These are phyloP conservation scores for Nidula niveotomentosa DNA, from an alignment of 1,284 basidiomycete genomes.

Conservation along the genomic window DNA sequence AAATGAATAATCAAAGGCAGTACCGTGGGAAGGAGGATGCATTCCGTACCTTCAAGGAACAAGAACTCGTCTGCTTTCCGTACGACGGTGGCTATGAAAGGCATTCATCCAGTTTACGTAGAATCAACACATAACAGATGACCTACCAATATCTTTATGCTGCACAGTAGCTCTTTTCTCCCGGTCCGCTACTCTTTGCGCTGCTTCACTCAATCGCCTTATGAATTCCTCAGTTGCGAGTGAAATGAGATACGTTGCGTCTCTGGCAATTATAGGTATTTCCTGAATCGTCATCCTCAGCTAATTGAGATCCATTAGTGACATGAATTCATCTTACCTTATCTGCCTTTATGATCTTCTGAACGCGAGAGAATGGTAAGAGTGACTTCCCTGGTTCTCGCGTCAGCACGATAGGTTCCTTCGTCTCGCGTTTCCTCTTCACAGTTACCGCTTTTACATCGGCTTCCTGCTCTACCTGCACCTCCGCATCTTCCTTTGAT, in stretches of 20 bases:
- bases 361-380: constrained; percentile 71
- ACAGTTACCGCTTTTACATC: constrained; percentile 8
- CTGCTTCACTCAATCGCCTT: constrained; percentile 59
- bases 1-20: not conserved
- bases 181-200: constrained; percentile 55
- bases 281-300: constrained; percentile 42
- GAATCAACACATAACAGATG: not conserved
- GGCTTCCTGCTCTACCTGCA: constrained; percentile 2
- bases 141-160: constrained; percentile 67
- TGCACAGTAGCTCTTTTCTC: constrained; percentile 70
- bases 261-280: constrained; percentile 68
- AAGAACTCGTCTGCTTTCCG: constrained; percentile 70
- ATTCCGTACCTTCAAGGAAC: constrained; percentile 59
- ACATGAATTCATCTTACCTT: constrained; percentile 40
- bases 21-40: not conserved
- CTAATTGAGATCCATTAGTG: too few relatives aligned
- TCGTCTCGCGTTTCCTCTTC: constrained; percentile 29
- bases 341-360: constrained; percentile 79
- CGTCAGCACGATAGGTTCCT: constrained; percentile 24
- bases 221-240: constrained; percentile 81
- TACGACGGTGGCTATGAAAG: constrained; percentile 51
- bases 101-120: not conserved
- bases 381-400: constrained; percentile 64
- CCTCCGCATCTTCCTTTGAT: constrained; percentile 2
- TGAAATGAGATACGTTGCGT: constrained; percentile 72